phyloP scores from a whole-genome alignment of 2,329 filamentous ascomycete species.

The Xylaria sp. region DNA sequence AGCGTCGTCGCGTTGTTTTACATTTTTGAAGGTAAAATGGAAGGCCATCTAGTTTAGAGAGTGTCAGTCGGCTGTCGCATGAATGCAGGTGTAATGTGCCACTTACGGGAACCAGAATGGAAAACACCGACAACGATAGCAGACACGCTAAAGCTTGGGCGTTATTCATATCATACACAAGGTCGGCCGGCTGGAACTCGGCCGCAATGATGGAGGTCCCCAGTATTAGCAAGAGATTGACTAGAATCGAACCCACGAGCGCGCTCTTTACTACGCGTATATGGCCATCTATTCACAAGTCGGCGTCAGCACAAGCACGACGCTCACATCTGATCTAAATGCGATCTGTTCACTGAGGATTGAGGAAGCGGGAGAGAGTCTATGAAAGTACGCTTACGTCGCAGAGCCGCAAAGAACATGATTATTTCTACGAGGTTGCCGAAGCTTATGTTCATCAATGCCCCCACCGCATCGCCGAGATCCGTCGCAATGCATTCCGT shows the following conservation, averaged over 20 bases:
- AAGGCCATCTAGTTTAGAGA: conserved; percentile 29
- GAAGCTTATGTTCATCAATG: conserved; percentile 69
- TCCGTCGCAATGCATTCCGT: conserved; percentile 63
- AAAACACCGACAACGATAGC: conserved; percentile 33
- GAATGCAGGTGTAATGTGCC: conserved; percentile 7
- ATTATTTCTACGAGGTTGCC: conserved; percentile 36
- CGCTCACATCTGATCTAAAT: neutral
- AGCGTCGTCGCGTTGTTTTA: conserved; percentile 20
- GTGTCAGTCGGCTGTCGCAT: conserved; percentile 13
- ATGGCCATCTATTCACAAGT: conserved; percentile 65
- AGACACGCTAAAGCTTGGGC: conserved; percentile 33
- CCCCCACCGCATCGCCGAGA: conserved; percentile 50
- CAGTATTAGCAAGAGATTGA: conserved; percentile 85
- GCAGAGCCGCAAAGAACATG: conserved; percentile 26
- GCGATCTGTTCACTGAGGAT: neutral
- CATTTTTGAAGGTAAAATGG: conserved; percentile 31
- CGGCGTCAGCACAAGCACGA: conserved; percentile 10
- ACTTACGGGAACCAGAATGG: conserved; percentile 33
- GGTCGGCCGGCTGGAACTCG: conserved; percentile 52
- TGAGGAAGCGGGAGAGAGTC: neutral
- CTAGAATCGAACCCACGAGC: conserved; percentile 84
- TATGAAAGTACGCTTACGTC: conserved; percentile 24
- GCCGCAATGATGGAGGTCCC: conserved; percentile 81
- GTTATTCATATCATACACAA: conserved; percentile 33
- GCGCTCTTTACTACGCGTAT: conserved; percentile 91